Evolutionary conservation across 495 filamentous ascomycete genomes (phyloP), one percentile per base, ranked within the genome.

Genomic region (Trichocladium uniseriatum): DNA sequence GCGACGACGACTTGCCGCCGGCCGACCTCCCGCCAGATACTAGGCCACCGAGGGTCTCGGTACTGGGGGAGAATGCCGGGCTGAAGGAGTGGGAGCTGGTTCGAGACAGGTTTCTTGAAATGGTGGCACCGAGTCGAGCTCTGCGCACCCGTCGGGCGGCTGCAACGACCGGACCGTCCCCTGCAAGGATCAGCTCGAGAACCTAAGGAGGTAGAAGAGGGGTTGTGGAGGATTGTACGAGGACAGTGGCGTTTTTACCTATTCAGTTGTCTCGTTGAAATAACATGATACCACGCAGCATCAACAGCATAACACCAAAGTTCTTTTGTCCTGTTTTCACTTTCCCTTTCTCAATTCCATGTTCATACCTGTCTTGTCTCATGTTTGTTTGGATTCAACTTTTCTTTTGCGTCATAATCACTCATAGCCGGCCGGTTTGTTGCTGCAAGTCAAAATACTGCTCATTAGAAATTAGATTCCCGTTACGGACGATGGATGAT

Each of bases 21-120:
- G 54, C 42, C 53, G 60, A 60, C 44, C 10, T 13, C 29, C 22
- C 16, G 27, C 11, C 43, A 46, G 52, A 66, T 56, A 59, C 51
- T 57, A 18, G 10, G n/a, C 10, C 3, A 32, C 29, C 13, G 10
- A 15, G 16, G 5, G 20, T 9, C 14, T 6, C 9, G 21, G 32
- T 20, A 14, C 6, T 7, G 29, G 21, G 16, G 5, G 24, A 24
- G 14, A 38, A 16, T n/a, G 10, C 27, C 8, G 40, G 20, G 31
- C 29, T 32, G 41, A 37, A 44, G 19, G 52, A 57, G 42, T 55
- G 59, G 44, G 54, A 56, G 38, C 27, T 39, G 31, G 49, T 52
- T 20, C 42, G 60, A n/a, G 39, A 31, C 15, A 41, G 19, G 39
- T 53, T 57, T 43, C 21, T 58, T 31, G 44, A 43, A 15, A 49